Evolutionary conservation across 805 yeast species (phyloP).

Genomic region (Tetrapisispora arboricola): DNA sequence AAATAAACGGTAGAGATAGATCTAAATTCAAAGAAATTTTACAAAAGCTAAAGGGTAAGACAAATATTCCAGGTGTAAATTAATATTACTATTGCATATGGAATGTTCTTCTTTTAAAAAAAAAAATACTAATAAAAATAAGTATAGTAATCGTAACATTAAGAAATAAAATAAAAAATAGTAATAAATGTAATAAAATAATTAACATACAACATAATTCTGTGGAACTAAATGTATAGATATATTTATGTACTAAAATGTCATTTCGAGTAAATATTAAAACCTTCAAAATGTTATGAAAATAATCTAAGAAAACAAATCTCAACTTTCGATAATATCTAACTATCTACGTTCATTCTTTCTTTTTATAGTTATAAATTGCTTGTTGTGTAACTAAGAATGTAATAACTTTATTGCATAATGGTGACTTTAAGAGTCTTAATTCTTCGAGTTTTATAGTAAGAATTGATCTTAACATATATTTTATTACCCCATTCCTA

Average conservation of each 20-base stretch:
- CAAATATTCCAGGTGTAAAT: constrained; percentile 61
- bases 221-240: not conserved
- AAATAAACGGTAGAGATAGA: constrained; percentile 47
- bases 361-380: constrained; percentile 5
- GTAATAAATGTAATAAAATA: too few species aligned
- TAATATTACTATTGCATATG: not conserved
- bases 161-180: too few species aligned
- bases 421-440: not conserved
- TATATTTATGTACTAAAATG: not conserved
- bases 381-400: constrained; percentile 13
- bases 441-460: constrained; percentile 2
- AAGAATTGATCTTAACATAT: constrained; percentile 9
- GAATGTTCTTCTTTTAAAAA: not conserved
- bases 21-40: constrained; percentile 59
- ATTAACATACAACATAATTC: not conserved
- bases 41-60: constrained; percentile 55
- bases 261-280: not conserved
- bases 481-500: constrained; percentile 14
- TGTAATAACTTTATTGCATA: constrained; percentile 5
- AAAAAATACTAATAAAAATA: not conserved
- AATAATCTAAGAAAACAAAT: not conserved
- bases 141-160: not conserved
- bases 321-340: not conserved
- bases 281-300: not conserved
- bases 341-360: not conserved